These are phyloP conservation scores for Populus tremula DNA, from an alignment of 345 rosid species.

Conservation along the genomic window DNA sequence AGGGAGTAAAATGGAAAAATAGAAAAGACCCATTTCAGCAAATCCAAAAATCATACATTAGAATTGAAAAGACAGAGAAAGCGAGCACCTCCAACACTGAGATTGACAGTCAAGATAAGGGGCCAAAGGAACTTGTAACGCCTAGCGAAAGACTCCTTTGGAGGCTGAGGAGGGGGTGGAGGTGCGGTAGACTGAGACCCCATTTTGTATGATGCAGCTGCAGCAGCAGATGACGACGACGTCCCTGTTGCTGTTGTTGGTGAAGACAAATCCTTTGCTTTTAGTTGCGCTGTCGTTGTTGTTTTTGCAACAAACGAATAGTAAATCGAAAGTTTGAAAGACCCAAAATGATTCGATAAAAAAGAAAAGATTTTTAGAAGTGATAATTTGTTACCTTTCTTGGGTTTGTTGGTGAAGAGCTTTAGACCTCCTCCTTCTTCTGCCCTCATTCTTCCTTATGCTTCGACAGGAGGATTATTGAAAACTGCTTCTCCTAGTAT, in stretches of 20 bases:
- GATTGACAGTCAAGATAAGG: slow-evolving; percentile 68
- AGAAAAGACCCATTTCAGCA: background rate
- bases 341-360: background rate
- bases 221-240: slow-evolving; percentile 14
- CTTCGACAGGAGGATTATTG: too few relatives aligned
- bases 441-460: too few relatives aligned
- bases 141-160: slow-evolving; percentile 70
- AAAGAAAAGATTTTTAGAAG: background rate
- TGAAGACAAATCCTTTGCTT: slow-evolving; percentile 32
- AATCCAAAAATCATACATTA: background rate
- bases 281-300: slow-evolving; percentile 46
- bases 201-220: slow-evolving; percentile 60
- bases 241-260: slow-evolving; percentile 23
- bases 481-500: too few relatives aligned
- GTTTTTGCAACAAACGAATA: slow-evolving; percentile 6
- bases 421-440: background rate
- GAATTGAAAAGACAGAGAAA: background rate
- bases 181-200: slow-evolving; percentile 49
- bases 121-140: slow-evolving; percentile 89
- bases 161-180: slow-evolving; percentile 54
- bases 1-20: background rate
- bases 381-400: slow-evolving; percentile 5
- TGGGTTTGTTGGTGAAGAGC: slow-evolving; percentile 18
- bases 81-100: slow-evolving; percentile 67
- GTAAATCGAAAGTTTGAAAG: slow-evolving; percentile 9